A percentile compares a stretch with the other conserved stretches of the same genome.
Evolutionary conservation across 768 basidiomycete genomes (phyloP).

Genomic region (Boletus vermiculosoides): DNA sequence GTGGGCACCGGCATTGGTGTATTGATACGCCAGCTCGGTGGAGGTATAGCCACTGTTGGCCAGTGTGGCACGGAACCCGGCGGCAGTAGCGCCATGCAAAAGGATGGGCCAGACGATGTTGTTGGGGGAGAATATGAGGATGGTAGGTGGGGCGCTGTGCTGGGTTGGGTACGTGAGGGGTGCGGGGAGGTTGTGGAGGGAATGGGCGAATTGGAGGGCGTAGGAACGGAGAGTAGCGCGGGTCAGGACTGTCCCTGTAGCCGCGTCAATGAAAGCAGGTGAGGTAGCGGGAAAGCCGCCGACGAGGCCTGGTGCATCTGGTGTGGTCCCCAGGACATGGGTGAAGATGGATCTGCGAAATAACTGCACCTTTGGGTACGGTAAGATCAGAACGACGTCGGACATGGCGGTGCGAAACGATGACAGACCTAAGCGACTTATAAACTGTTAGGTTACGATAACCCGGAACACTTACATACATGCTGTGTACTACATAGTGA

Average conservation of each 20-base stretch:
- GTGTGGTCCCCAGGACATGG: constrained; percentile 24
- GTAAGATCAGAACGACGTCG: constrained; percentile 17
- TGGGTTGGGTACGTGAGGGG: constrained; percentile 48
- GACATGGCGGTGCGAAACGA: constrained; percentile 14
- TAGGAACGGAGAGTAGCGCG: constrained; percentile 53
- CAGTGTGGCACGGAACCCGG: constrained; percentile 65
- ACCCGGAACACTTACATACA: no score
- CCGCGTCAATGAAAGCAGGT: constrained; percentile 67
- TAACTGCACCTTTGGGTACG: constrained; percentile 20
- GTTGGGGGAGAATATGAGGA: constrained; percentile 71
- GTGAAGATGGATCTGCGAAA: constrained; percentile 32
- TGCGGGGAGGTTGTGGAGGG: constrained; percentile 46
- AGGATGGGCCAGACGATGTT: constrained; percentile 54
- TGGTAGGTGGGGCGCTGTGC: constrained; percentile 42
- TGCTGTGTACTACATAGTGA: no score
- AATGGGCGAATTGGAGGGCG: constrained; percentile 56
- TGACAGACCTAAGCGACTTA: not conserved
- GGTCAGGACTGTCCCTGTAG: constrained; percentile 53
- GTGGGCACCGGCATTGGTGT: constrained; percentile 61
- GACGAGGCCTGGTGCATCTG: constrained; percentile 27
- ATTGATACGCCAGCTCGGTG: constrained; percentile 70
- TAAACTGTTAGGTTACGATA: no score
- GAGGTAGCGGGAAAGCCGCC: constrained; percentile 43
- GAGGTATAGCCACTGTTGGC: constrained; percentile 73
- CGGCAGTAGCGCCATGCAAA: constrained; percentile 50